Base-by-base conservation (phyloP, 1,139 yeast genomes). In the Yamadazyma dushanensis region DNA sequence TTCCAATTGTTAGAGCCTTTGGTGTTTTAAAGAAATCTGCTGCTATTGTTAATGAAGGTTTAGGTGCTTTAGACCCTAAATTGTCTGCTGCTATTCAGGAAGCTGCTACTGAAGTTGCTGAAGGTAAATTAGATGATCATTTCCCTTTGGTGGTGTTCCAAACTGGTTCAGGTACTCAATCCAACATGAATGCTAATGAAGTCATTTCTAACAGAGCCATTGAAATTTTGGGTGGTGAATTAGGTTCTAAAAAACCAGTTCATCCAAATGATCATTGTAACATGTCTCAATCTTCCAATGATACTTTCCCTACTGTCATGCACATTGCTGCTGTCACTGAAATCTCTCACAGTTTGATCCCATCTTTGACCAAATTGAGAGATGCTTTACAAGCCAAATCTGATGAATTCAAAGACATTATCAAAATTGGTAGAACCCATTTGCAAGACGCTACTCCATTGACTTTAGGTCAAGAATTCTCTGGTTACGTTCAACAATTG, bases 271-370 rank as follows among this genome's bases (percentile, higher is more conserved):
- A 92, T 68, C 97, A 92, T 67, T 95, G 92, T 57, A 92, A 92
- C 76, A 92, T 89, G 90, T 88, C 97, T 11, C 98, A 92, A 69
- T 88, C 97, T 14, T 88, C 97, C 32, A 92, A 92, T 63, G 98
- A 92, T 67, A 92, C 98, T 39, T 87, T 90, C 85, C 98, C 98
- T 50, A 90, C 98, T 23, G 98, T 92, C 40, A 92, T 92, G 98
- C 98, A 92, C 71, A 92, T 92, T 67, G 97, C 98, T 36, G 97
- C 97, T 20, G 96, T 90, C 43, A 76, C 85, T 34, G 96, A 92
- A 70, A 86, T 92, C 66, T 72, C 83, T 38, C 58, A 76, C 53
- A 70, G 73, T 35, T 75, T 94, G 61, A 53, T 92, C 37, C 98
- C 98, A 23, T 85, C 88, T 54, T 73, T 92, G 56, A 73, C 77